Conservation (phyloP, 495 filamentous ascomycete genomes). For the Penicillium herquei region DNA sequence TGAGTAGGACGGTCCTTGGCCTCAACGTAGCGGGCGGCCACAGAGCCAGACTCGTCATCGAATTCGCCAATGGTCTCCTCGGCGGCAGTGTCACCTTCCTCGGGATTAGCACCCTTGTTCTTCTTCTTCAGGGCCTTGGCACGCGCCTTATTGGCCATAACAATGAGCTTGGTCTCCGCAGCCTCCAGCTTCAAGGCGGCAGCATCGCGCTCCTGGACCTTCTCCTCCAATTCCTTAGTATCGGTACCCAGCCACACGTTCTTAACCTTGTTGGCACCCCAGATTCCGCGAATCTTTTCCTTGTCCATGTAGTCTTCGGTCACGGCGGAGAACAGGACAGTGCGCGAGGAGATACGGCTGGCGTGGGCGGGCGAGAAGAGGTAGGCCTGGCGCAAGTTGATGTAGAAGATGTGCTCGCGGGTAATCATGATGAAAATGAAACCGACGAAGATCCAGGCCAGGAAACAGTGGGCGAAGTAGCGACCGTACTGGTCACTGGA, state of each 20-base stretch:
- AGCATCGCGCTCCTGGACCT: constrained; percentile 81
- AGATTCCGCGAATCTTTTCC: constrained; percentile 71
- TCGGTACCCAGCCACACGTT: constrained; percentile 85
- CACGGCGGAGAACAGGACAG: constrained; percentile 88
- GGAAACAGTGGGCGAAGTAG: constrained; percentile 74
- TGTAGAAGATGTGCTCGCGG: constrained; percentile 88
- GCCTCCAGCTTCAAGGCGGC: constrained; percentile 83
- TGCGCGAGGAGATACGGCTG: constrained; percentile 87
- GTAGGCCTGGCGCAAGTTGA: constrained; percentile 95
- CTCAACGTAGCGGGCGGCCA: constrained; percentile 77
- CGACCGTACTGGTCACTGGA: constrained; percentile 49
- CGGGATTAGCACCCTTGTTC: constrained; percentile 54
- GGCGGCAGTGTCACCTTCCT: constrained; percentile 36
- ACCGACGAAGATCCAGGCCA: constrained; percentile 75
- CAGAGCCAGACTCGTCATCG: constrained; percentile 65
- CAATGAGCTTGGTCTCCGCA: constrained; percentile 85
- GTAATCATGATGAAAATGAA: constrained; percentile 89
- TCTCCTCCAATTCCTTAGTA: constrained; percentile 75
- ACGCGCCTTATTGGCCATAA: constrained; percentile 73
- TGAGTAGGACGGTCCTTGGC: constrained; percentile 85
- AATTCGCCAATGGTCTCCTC: constrained; percentile 48
- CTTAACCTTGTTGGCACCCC: constrained; percentile 69
- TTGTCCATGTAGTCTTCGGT: constrained; percentile 71
- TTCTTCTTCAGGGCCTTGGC: constrained; percentile 74
- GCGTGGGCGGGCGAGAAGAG: constrained; percentile 83